These are phyloP conservation scores for Cladosporium sp. DNA, from an alignment of 2,329 filamentous ascomycete genomes.

Conservation along the genomic window DNA sequence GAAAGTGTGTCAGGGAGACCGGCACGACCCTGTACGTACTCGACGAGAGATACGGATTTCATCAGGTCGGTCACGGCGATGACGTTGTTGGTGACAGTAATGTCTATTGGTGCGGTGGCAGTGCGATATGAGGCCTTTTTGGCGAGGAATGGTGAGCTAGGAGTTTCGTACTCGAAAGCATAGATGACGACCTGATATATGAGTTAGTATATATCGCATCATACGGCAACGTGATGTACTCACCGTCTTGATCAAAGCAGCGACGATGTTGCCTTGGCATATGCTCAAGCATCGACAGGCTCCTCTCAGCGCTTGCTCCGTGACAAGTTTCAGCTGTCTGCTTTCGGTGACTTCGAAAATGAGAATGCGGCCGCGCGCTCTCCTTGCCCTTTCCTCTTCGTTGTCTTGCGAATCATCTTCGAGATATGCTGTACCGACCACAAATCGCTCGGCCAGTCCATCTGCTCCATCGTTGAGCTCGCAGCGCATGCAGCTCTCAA, in stretches of 20 bases:
- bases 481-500: slow-evolving; percentile 78
- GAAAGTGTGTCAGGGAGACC: slow-evolving; percentile 57
- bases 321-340: slow-evolving; percentile 67
- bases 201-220: slow-evolving; percentile 17
- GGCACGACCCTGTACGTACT: slow-evolving; percentile 57
- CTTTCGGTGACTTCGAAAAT: slow-evolving; percentile 78
- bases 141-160: slow-evolving; percentile 54
- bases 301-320: slow-evolving; percentile 67
- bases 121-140: slow-evolving; percentile 75
- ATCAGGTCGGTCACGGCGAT: slow-evolving; percentile 89
- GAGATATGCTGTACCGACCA: slow-evolving; percentile 84
- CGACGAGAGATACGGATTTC: slow-evolving; percentile 80
- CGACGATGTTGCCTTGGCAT: slow-evolving; percentile 73
- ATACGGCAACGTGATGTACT: slow-evolving; percentile 21
- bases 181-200: slow-evolving; percentile 54
- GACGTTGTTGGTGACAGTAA: slow-evolving; percentile 67
- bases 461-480: slow-evolving; percentile 61
- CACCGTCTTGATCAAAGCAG: slow-evolving; percentile 85
- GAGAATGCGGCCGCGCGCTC: slow-evolving; percentile 70
- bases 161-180: slow-evolving; percentile 50
- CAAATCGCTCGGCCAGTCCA: slow-evolving; percentile 66
- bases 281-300: slow-evolving; percentile 76
- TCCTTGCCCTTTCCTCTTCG: too few species aligned
- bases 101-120: slow-evolving; percentile 76
- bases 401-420: slow-evolving; percentile 52